These are phyloP conservation scores for Domatiomyces catenatus DNA, from an alignment of 2,329 filamentous ascomycete species.

Conservation along the genomic window DNA sequence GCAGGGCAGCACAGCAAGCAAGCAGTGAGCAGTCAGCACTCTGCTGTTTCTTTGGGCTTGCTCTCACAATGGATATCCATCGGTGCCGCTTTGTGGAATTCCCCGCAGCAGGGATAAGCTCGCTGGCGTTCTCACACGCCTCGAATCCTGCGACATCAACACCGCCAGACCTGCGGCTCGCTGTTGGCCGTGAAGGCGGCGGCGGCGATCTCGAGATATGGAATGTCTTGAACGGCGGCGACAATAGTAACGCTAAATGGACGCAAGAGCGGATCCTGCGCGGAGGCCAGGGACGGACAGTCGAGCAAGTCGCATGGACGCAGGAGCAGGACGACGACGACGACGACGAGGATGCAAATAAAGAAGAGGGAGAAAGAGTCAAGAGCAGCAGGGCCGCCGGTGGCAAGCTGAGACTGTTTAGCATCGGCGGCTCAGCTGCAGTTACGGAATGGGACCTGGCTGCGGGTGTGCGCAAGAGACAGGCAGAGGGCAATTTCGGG, in stretches of 20 bases:
- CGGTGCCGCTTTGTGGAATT: constrained; percentile 91
- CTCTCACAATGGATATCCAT: constrained; percentile 68
- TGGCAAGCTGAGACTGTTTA: constrained; percentile 76
- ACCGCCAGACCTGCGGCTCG: constrained; percentile 52
- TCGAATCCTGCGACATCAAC: constrained; percentile 36
- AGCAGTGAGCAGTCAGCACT: no score
- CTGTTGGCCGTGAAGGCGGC: constrained; percentile 82
- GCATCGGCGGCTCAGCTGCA: constrained; percentile 81
- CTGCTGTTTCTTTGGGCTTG: no score
- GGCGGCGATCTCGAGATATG: constrained; percentile 78
- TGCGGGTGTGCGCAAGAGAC: constrained; percentile 58
- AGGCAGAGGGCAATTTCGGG: constrained; percentile 82
- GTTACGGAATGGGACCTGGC: constrained; percentile 92
- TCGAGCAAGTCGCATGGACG: constrained; percentile 85
- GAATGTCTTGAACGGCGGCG: constrained; percentile 60
- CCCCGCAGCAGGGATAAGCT: constrained; percentile 82
- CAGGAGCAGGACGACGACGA: constrained; percentile 60
- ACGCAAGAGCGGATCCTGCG: constrained; percentile 75
- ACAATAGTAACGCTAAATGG: constrained; percentile 40
- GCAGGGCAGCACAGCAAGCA: no score
- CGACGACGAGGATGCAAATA: background rate
- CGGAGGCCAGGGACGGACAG: constrained; percentile 69
- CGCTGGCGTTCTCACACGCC: constrained; percentile 80
- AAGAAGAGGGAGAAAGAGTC: constrained; percentile 25
- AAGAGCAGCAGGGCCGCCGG: constrained; percentile 43